Evolutionary conservation across 1,139 yeast species (phyloP).

Genomic region (Hansenula sp.): DNA sequence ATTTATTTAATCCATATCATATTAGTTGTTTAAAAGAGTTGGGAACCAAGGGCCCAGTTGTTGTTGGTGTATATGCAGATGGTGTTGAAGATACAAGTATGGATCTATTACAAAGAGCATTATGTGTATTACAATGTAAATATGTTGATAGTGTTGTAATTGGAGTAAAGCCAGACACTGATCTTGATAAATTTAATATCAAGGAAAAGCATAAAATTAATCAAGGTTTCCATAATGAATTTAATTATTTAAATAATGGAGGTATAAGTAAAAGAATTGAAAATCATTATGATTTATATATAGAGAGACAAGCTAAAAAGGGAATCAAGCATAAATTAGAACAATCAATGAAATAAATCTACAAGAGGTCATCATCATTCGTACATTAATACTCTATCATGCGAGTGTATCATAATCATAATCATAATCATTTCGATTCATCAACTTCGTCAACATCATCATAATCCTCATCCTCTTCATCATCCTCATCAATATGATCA

Average conservation of each 20-base stretch:
- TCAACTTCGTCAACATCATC: conserved; percentile 8
- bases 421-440: neutral
- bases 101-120: conserved; percentile 79
- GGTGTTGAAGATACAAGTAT: conserved; percentile 78
- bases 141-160: conserved; percentile 68
- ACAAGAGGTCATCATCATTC: neutral
- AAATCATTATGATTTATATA: conserved; percentile 24
- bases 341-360: neutral
- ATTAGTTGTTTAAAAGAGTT: conserved; percentile 46
- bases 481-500: conserved; percentile 4
- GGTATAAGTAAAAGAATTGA: conserved; percentile 28
- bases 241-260: conserved; percentile 26
- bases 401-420: neutral
- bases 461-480: neutral
- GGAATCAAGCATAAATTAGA: conserved; percentile 24
- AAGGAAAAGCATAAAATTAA: conserved; percentile 9
- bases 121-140: conserved; percentile 84
- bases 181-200: neutral
- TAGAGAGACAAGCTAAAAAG: conserved; percentile 30
- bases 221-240: conserved; percentile 19
- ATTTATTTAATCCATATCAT: conserved; percentile 91
- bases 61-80: conserved; percentile 74
- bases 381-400: neutral
- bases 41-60: conserved; percentile 34
- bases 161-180: conserved; percentile 15